Evolutionary conservation across 129 eudicot species (phyloP), one percentile per base, ranked within the genome.

Genomic region (Flaveria brownii): DNA sequence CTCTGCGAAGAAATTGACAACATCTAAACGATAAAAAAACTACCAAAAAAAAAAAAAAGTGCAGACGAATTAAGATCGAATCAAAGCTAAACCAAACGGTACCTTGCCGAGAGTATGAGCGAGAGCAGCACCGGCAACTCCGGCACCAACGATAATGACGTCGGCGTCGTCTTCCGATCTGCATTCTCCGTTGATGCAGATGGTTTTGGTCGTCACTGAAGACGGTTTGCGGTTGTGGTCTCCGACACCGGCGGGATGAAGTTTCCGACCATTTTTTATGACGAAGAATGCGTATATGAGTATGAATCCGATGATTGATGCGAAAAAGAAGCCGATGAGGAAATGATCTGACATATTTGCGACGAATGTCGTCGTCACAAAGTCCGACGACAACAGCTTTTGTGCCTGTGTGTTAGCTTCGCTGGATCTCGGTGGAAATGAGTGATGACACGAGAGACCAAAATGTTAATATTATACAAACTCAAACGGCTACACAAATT

Each of bases 41-140:
- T 3, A 36, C 0, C n/a, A n/a, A n/a, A n/a, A n/a, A 5, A 33
- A 33, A 5, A 36, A 36, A 4, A 7, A 36, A 36, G 41, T 36
- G 7, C 41, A 36, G 1, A 36, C 41, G 41, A 5, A 5, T 36
- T 36, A 36, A 36, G 41, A 36, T 36, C 41, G 6, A 36, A 36
- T 36, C 41, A 36, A 36, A 36, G 6, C 7, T 12, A 25, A 56
- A 49, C 25, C n/a, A 61, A 61, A 9, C 4, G 5, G 18, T 66
- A 86, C 93, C 93, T 84, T 86, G 80, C 85, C 93, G 54, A 88
- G 90, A 26, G 93, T 88, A 71, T 88, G 84, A 78, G 93, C 93
- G 63, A 88, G 88, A 73, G 90, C 93, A 18, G 93, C 86, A 39
- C 93, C 93, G 62, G 93, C 93, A n/a, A 88, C 93, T 47, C 93